These are phyloP conservation scores for Cupressus sempervirens DNA, from an alignment of 75 land plant genomes.

Conservation along the genomic window DNA sequence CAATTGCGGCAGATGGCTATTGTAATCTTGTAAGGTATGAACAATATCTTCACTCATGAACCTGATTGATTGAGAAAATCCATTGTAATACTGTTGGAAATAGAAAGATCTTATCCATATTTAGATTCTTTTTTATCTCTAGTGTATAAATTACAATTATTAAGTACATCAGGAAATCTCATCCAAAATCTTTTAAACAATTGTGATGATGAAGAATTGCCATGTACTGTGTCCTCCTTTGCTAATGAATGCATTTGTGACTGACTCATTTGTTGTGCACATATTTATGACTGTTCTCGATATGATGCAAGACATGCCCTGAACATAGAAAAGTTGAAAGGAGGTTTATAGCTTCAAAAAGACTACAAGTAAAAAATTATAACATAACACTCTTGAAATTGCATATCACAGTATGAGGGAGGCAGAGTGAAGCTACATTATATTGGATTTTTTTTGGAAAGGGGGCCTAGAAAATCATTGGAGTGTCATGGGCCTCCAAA, in stretches of 20 bases:
- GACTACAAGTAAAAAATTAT: not conserved
- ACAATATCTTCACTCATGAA: not conserved
- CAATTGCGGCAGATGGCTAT: slow-evolving; percentile 26
- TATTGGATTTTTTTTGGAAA: not conserved
- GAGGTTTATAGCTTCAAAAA: not conserved
- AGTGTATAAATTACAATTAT: no score
- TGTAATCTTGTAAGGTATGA: slow-evolving; percentile 32
- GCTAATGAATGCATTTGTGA: not conserved
- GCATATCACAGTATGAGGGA: not conserved
- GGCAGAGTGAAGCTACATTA: not conserved
- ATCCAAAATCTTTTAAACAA: not conserved
- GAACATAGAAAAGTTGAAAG: not conserved
- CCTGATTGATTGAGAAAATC: not conserved
- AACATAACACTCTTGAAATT: not conserved
- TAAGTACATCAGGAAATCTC: no score
- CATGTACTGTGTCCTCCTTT: not conserved
- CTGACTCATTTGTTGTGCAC: not conserved
- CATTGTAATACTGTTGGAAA: not conserved
- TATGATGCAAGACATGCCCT: not conserved
- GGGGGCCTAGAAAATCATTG: not conserved
- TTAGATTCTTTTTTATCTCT: no score
- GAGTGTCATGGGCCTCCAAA: no score
- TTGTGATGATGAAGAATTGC: not conserved
- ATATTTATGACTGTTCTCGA: not conserved
- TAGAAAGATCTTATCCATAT: not conserved